phyloP scores from a whole-genome alignment of 805 yeast genomes.

The Metschnikowia arizonensis region DNA sequence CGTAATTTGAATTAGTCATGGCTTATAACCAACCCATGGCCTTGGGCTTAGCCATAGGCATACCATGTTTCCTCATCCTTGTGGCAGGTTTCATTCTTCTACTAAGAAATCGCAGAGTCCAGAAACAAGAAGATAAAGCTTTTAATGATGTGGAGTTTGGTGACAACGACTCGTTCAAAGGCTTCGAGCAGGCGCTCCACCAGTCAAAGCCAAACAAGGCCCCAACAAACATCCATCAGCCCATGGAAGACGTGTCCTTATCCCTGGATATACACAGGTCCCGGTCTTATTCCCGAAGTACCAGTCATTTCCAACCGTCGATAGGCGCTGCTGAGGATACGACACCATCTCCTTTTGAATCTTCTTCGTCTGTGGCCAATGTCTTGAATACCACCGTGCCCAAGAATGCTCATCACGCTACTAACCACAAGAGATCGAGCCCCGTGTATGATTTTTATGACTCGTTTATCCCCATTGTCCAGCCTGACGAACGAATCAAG shows the following conservation, averaged over 20 bases:
- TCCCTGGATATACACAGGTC: background rate
- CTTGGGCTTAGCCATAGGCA: constrained; percentile 41
- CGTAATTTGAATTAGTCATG: constrained; percentile 7
- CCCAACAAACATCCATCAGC: constrained; percentile 3
- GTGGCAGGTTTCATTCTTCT: constrained; percentile 24
- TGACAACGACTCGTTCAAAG: constrained; percentile 34
- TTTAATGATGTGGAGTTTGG: constrained; percentile 32
- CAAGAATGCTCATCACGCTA: background rate
- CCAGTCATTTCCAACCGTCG: background rate
- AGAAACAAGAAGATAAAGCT: constrained; percentile 29
- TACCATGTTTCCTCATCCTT: constrained; percentile 33
- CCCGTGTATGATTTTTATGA: constrained; percentile 42
- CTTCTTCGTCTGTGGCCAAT: background rate
- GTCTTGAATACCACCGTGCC: background rate
- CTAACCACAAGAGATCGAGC: constrained; percentile 17
- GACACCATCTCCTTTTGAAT: constrained; percentile 1
- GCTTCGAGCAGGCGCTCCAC: constrained; percentile 37
- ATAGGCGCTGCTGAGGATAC: background rate
- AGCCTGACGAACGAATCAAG: constrained; percentile 6
- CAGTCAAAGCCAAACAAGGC: constrained; percentile 16
- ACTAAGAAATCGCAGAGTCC: constrained; percentile 29
- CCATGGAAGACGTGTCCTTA: constrained; percentile 3
- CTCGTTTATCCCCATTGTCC: constrained; percentile 37
- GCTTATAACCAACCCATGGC: constrained; percentile 24
- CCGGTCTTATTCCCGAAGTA: background rate